Percentiles rank a stretch among this genome's conserved stretches.
Evolutionary conservation across 2,329 filamentous ascomycete genomes (phyloP).

Genomic region (Fusarium sp.): DNA sequence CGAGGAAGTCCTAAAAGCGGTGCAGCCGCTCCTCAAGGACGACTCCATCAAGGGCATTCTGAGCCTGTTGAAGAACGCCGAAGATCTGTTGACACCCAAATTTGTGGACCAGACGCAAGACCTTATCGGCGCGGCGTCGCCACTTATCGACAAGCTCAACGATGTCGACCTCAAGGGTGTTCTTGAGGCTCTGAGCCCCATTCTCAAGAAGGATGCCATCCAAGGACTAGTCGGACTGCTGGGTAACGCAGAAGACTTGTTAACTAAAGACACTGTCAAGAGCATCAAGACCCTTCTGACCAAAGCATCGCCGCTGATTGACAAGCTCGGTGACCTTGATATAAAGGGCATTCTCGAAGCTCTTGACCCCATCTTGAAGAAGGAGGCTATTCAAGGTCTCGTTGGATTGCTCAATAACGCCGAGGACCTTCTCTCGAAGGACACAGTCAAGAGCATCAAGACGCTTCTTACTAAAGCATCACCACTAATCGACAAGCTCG

Average conservation of each 20-base stretch:
- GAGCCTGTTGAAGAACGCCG: constrained; percentile 49
- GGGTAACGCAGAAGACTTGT: constrained; percentile 5
- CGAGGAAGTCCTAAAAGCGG: constrained; percentile 45
- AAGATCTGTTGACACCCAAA: constrained; percentile 40
- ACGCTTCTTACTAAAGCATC: background rate
- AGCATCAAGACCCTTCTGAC: constrained; percentile 13
- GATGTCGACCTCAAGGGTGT: constrained; percentile 22
- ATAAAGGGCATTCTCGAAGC: background rate
- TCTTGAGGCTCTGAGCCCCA: constrained; percentile 6
- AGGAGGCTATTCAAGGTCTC: constrained; percentile 10
- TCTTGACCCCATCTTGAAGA: constrained; percentile 3
- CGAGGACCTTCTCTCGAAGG: background rate
- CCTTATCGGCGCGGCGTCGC: constrained; percentile 26
- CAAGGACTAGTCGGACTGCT: constrained; percentile 5
- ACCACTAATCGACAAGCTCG: background rate
- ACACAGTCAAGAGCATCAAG: background rate
- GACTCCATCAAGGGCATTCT: constrained; percentile 36
- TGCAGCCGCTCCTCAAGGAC: constrained; percentile 50
- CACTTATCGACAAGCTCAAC: constrained; percentile 14
- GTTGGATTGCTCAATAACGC: constrained; percentile 3
- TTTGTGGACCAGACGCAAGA: constrained; percentile 38
- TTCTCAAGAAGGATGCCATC: constrained; percentile 16
- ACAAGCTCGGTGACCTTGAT: constrained; percentile 3
- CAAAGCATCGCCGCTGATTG: constrained; percentile 1
- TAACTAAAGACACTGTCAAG: constrained; percentile 12